Percentiles rank a stretch among this genome's conserved stretches.
phyloP scores from a whole-genome alignment of 208 protist species.

The Trypanosomatidae sp. region DNA sequence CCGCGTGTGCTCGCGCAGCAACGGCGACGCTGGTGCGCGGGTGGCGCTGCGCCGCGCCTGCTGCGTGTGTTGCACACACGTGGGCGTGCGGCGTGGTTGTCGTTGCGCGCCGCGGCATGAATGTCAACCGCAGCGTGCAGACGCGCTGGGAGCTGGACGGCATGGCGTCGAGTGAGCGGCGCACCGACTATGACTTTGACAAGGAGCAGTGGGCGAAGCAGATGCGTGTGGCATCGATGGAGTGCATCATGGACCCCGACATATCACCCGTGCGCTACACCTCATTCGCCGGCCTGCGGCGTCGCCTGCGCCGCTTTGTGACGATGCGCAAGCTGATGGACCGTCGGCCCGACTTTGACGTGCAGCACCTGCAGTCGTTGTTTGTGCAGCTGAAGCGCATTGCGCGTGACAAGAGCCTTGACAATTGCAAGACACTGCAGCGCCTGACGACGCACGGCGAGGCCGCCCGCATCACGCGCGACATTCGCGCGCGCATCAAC shows the following conservation, averaged over 20 bases:
- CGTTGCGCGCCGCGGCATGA: slow-evolving; percentile 14
- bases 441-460: slow-evolving; percentile 83
- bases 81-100: too few species aligned
- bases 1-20: too few species aligned
- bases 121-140: slow-evolving; percentile 83
- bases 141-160: slow-evolving; percentile 71
- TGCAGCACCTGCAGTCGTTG: slow-evolving; percentile 41
- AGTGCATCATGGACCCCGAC: slow-evolving; percentile 87
- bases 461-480: slow-evolving; percentile 64
- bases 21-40: too few species aligned
- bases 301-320: slow-evolving; percentile 67
- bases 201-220: slow-evolving; percentile 89
- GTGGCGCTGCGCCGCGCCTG: too few species aligned
- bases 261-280: slow-evolving; percentile 76
- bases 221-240: slow-evolving; percentile 86
- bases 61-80: too few species aligned
- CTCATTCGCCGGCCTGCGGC: slow-evolving; percentile 48
- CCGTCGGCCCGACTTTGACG: slow-evolving; percentile 72
- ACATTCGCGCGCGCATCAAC: slow-evolving; percentile 65
- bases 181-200: slow-evolving; percentile 88
- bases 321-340: slow-evolving; percentile 82
- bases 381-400: slow-evolving; percentile 68
- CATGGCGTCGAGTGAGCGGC: slow-evolving; percentile 43
- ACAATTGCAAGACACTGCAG: slow-evolving; percentile 54
- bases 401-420: slow-evolving; percentile 38